A percentile compares a stretch with the other conserved stretches of the same genome.
phyloP scores from a whole-genome alignment of 345 rosid genomes.

The Laguncularia racemosa region DNA sequence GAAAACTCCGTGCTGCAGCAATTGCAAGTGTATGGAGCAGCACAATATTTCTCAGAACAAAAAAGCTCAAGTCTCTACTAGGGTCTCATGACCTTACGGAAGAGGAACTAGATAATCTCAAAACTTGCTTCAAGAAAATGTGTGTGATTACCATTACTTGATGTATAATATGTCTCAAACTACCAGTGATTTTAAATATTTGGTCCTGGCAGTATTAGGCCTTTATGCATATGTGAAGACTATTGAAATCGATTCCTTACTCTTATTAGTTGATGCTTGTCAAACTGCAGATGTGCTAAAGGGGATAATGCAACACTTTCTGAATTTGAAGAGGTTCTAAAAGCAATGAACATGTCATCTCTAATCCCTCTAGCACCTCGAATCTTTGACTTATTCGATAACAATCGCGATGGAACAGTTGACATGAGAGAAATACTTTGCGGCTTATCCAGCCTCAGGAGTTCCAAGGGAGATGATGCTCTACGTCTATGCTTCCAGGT shows the following conservation, averaged over 20 bases:
- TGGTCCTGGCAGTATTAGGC: no score
- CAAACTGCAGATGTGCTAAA: constrained; percentile 39
- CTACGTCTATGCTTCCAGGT: constrained; percentile 61
- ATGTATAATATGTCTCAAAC: background rate
- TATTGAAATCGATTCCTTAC: background rate
- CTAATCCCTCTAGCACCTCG: constrained; percentile 51
- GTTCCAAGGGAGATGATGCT: constrained; percentile 61
- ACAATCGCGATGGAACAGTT: constrained; percentile 57
- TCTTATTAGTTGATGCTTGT: background rate
- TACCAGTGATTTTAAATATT: no score
- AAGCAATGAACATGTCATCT: constrained; percentile 59
- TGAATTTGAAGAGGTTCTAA: constrained; percentile 55
- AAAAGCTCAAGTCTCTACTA: constrained; percentile 43
- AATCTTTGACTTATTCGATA: constrained; percentile 50
- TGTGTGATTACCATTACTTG: constrained; percentile 10
- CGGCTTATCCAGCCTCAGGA: constrained; percentile 59
- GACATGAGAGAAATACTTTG: constrained; percentile 65
- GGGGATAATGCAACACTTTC: constrained; percentile 58
- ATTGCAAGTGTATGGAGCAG: constrained; percentile 55
- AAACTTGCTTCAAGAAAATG: constrained; percentile 39
- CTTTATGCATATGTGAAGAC: background rate
- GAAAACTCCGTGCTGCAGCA: constrained; percentile 56
- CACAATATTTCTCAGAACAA: constrained; percentile 45
- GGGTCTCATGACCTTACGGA: constrained; percentile 48
- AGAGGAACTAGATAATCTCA: constrained; percentile 48